Evolutionary conservation across 345 rosid genomes (phyloP), one percentile per base, ranked within the genome.

Genomic region (Reutealis trisperma): DNA sequence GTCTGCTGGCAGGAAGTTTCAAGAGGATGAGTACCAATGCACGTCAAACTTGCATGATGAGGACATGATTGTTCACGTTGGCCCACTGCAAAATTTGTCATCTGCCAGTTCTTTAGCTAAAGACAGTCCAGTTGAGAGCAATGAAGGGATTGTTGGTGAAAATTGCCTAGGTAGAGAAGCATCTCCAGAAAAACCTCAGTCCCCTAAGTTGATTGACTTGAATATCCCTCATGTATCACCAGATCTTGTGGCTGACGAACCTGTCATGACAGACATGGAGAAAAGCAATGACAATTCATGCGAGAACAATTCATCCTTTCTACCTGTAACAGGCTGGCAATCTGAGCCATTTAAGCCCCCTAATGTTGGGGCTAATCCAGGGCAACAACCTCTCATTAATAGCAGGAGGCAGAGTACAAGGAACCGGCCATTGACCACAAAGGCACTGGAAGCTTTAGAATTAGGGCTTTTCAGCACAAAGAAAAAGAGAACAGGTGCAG

Each of bases 371-470:
- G 75, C 67, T 57, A 11, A 55, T 68, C 19, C 77, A 0, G 84
- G 62, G 79, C 83, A 80, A 72, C 84, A 76, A 58, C 71, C 84
- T 67, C 37, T 30, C 37, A 57, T 58, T 70, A 82, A 73, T 72
- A 57, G 77, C 42, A 79, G 89, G 64, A 83, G 92, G 78, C 90
- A 87, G 25, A 84, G 92, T 78, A 87, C 85, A 16, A 80, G 92
- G 80, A 89, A 79, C 78, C 74, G 90, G 19, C 89, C 88, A 19
- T 81, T 68, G 67, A 87, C 90, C 42, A 73, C 87, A 2, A 89
- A 87, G 84, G 92, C 92, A 16, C 84, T 89, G 71, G 92, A 89
- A 82, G 92, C 92, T 59, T 74, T 84, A 67, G 90, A 89, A 45
- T 77, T 67, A 45, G 92, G 88, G 49, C 83, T 83, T 69, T 66